Base-by-base conservation (phyloP, 345 rosid species). In the Corymbia maculata region DNA sequence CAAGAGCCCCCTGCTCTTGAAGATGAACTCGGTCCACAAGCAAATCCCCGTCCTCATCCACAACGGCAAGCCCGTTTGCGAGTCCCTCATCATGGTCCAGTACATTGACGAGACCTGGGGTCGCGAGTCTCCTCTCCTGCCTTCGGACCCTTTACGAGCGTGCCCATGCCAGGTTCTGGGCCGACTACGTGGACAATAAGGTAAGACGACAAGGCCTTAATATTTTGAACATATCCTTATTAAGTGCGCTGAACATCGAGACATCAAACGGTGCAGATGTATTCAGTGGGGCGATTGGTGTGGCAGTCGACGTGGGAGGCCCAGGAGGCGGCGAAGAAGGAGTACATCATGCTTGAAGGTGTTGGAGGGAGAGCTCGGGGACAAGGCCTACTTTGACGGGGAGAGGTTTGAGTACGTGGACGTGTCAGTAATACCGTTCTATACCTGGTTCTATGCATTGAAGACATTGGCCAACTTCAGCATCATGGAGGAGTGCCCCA, bases 301-400 rank as follows among this genome's bases (percentile, higher is more conserved):
- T 87, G 84, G 80, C 9, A 17, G 42, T 26, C 80, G 6, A 52
- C 30, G 64, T 52, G 59, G 22, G 89, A 89, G 30, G 80, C 1
- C 42, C 55, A 85, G 52, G 90, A 88, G 55, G 75, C 19, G 30
- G 89, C 88, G 22, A 85, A 44, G 88, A 88, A 52, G 21, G 91
- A 91, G 53, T 16, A 75, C n/a, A 55, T 91, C 4, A 32, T 44
- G 87, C 64, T 80, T 80, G 3, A 86, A 52, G 36, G 32, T 61
- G 52, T 87, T 89, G 53, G 89, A 89, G 50, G 85, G 53, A 30
- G 91, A 89, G 89, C 92, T 88, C 42, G 91, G 90, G 47, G 88
- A 91, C 70, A 84, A 89, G 85, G 45, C 88, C 8, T 91, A 86
- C 85, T 91, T 86, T 24, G 91, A 90, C 8, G 89, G 89, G 0